Base-by-base conservation (phyloP, 2,329 filamentous ascomycete genomes). In the Aspergillus fijiensis region DNA sequence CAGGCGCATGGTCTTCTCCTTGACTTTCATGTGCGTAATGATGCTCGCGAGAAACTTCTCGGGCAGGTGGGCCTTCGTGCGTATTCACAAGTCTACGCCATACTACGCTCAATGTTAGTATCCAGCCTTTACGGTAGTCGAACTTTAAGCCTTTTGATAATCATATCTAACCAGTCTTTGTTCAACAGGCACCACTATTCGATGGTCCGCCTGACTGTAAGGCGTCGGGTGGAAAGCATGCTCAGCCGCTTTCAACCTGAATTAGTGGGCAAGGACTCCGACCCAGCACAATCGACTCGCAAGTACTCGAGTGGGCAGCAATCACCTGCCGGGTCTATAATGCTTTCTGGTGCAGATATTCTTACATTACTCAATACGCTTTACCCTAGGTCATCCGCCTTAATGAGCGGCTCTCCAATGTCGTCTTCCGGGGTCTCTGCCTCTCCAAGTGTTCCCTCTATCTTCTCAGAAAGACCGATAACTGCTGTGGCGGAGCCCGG, bases 21-120 rank as follows among this genome's bases (percentile, higher is more conserved):
- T 59, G 91, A 96, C 69, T 94, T 96, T 74, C 91, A 96, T 77
- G 92, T 98, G 69, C 93, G 90, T 53, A 91, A 96, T 67, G 92
- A 94, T 76, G 92, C 92, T 48, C 87, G 95, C 49, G 90, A 96
- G 70, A 93, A 82, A 64, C 83, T 88, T 52, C 78, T 87, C 60
- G 83, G 84, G 63, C 89, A 94, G 72, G 89, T 97, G 59, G 92
- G 90, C 58, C 87, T 90, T 72, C 87, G 89, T 63, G 89, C 91
- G 53, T 89, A 93, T 71, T 88, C 90, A 69, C 84, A 91, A 64
- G 91, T 94, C 12, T 86, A 90, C 61, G 90, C 93, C 69, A 87
- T 92, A 77, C 83, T 86, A 60, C 85, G 85, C 74, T 82, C 82
- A 67, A 88, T 88, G 86, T 92, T 83, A 69, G 85, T 79, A 2